These are phyloP conservation scores for Conticribra weissflogii DNA, from an alignment of 108 stramenopile species.

Conservation along the genomic window DNA sequence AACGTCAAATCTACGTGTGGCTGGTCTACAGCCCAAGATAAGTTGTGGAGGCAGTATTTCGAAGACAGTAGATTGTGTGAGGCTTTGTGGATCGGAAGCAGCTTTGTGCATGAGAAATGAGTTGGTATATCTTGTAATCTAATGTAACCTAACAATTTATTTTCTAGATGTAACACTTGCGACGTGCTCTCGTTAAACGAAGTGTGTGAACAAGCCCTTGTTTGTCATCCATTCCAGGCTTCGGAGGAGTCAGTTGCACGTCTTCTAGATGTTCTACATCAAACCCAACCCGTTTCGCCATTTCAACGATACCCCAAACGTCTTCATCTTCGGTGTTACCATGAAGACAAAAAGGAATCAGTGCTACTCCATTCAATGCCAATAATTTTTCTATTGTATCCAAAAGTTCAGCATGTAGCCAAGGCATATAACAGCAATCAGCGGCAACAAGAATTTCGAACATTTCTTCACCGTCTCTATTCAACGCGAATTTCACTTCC, in stretches of 20 bases:
- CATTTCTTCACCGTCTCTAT: not conserved
- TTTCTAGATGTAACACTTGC: not conserved
- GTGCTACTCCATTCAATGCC: constrained; percentile 20
- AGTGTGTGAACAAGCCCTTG: constrained; percentile 41
- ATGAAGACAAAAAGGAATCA: constrained; percentile 48
- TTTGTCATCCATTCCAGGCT: constrained; percentile 29
- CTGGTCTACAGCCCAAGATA: constrained; percentile 69
- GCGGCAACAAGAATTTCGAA: constrained; percentile 51
- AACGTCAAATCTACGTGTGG: constrained; percentile 54
- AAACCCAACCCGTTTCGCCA: constrained; percentile 35
- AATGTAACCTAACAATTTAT: not conserved
- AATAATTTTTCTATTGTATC: constrained; percentile 28
- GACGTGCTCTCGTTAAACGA: constrained; percentile 10
- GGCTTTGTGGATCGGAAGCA: constrained; percentile 57
- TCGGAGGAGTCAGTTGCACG: constrained; percentile 43
- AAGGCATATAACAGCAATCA: constrained; percentile 53
- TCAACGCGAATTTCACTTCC: constrained; percentile 2
- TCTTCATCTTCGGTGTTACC: constrained; percentile 37
- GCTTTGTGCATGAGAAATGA: not conserved
- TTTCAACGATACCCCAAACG: constrained; percentile 42
- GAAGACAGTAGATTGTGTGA: constrained; percentile 51
- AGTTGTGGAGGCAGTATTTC: constrained; percentile 35
- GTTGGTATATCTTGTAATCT: not conserved
- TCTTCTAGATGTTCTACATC: constrained; percentile 28
- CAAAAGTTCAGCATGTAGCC: constrained; percentile 36